Base-by-base conservation (phyloP, 2,329 filamentous ascomycete species). In the Scytalidium lignicola region DNA sequence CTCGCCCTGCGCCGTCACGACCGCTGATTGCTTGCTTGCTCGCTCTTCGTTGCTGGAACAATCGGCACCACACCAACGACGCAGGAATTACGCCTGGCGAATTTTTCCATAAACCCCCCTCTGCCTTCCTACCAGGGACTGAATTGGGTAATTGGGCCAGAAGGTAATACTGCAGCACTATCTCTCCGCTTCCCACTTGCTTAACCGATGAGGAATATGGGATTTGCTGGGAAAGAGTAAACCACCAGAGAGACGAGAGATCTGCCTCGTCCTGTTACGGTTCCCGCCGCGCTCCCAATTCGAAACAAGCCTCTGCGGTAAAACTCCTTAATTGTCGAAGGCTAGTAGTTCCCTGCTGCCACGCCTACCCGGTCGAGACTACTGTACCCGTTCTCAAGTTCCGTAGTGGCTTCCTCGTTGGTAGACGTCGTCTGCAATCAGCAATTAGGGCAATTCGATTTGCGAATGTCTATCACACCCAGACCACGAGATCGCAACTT, bases 391-490 rank as follows among this genome's bases (percentile, higher is more conserved):
- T 17, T 37, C 15, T 37, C n/a, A 5, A 17, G n/a, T 4, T 37
- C 7, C 10, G 32, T 17, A 17, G 32, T 17, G 32, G 12, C 8
- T 15, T 37, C 15, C 8, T 37, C 32, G 12, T 4, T 37, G 32
- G 32, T n/a, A 37, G 32, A 13, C n/a, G 5, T 5, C 32, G 4
- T 13, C 32, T 13, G 32, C 32, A 37, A 13, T 13, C n/a, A n/a
- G 12, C 8, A 37, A 17, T 15, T 13, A 37, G 32, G 32, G 32
- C 32, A 37, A 37, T 37, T 17, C 32, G 23, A 37, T 13, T 13
- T 37, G 6, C 53, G 54, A 41, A 60, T 55, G 50, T 56, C 55
- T 55, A 54, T 48, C 44, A 54, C 41, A 51, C 44, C 45, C 43
- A 45, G 48, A 49, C 45, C 41, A 46, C 37, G 49, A 40, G 47